Conservation (phyloP, 129 eudicot genomes). For the Calendula officinalis region DNA sequence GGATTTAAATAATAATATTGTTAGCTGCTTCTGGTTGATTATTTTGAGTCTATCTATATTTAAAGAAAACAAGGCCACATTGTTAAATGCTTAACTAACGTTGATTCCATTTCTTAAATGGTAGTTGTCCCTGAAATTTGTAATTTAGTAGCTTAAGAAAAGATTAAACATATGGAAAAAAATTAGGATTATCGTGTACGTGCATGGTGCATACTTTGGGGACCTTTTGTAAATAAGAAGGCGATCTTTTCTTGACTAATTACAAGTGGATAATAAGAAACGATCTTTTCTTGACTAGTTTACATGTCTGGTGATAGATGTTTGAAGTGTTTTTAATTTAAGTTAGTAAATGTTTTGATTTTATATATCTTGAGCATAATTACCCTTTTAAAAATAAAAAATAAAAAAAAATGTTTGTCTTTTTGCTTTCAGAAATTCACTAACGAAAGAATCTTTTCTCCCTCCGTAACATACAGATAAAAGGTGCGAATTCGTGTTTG, state of each 20-base stretch:
- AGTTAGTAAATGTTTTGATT: no score
- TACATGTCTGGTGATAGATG: no score
- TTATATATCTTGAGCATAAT: no score
- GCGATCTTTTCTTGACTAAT: conserved; percentile 13
- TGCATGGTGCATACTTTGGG: not conserved
- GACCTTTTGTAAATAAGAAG: conserved; percentile 7
- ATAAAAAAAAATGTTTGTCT: no score
- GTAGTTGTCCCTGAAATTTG: not conserved
- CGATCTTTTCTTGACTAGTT: no score
- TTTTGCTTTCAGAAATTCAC: no score
- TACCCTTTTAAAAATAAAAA: no score
- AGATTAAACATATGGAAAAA: conserved; percentile 9
- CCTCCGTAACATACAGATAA: no score
- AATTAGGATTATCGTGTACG: conserved; percentile 1
- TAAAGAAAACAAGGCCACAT: not conserved
- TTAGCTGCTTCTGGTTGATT: conserved; percentile 25
- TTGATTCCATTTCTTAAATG: not conserved
- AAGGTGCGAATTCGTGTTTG: no score
- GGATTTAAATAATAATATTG: not conserved
- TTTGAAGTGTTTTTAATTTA: no score
- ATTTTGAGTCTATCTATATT: not conserved
- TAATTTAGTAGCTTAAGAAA: conserved; percentile 12
- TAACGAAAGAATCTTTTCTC: no score
- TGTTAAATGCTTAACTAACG: not conserved
- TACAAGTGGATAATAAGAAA: not conserved